Evolutionary conservation across 306 rosid species (phyloP).

Genomic region (Erythrophleum fordii): DNA sequence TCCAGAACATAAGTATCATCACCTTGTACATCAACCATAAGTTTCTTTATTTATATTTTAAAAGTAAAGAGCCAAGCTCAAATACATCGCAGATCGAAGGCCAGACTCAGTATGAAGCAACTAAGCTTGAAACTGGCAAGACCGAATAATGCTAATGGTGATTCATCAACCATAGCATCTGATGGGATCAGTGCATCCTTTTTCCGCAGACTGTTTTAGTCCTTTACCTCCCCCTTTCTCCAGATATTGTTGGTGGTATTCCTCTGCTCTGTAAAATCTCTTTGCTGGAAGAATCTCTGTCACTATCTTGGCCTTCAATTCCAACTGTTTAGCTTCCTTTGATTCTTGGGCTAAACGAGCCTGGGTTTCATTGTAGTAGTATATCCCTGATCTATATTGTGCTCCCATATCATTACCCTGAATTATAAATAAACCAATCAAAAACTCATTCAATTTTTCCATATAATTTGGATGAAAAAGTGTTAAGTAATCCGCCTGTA

Average conservation of each 20-base stretch:
- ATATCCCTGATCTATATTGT: conserved; percentile 90
- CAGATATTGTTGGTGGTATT: conserved; percentile 93
- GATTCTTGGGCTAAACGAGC: conserved; percentile 71
- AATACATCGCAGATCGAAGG: not conserved
- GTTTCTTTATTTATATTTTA: not conserved
- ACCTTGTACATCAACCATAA: not conserved
- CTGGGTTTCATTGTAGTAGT: conserved; percentile 71
- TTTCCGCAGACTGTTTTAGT: conserved; percentile 64
- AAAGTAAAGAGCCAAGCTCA: not conserved
- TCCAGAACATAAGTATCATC: not conserved
- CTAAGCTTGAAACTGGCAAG: not conserved
- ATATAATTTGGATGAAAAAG: not conserved
- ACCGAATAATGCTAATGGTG: not conserved
- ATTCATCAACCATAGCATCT: conserved; percentile 80
- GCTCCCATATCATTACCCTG: conserved; percentile 81
- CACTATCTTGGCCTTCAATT: conserved; percentile 57
- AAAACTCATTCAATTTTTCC: not conserved
- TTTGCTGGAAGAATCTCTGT: conserved; percentile 87
- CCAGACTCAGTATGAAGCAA: not conserved
- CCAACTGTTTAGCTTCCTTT: conserved; percentile 74
- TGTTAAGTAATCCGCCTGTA: not conserved
- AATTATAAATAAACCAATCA: not conserved
- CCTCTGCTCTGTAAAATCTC: conserved; percentile 89
- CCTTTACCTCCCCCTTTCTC: conserved; percentile 80
- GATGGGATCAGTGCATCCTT: conserved; percentile 84